A percentile compares a stretch with the other conserved stretches of the same genome.
Evolutionary conservation across 2,329 filamentous ascomycete species (phyloP).

Genomic region (Talaromyces sp.): DNA sequence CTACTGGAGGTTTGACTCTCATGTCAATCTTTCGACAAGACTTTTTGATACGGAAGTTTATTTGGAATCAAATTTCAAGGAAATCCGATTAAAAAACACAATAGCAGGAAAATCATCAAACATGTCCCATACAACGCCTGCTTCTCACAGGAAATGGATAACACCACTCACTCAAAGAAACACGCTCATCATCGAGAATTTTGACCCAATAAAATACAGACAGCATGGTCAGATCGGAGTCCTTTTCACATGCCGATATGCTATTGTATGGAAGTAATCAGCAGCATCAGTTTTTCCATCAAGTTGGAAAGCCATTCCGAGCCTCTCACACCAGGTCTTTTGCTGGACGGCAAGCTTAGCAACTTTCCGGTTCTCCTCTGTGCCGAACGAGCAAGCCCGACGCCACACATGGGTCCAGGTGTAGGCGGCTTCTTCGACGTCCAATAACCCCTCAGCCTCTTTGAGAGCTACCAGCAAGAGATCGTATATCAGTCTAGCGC

Average conservation of each 20-base stretch:
- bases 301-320: conserved; percentile 15
- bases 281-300: conserved; percentile 13
- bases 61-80: too few species aligned
- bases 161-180: too few species aligned
- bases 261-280: background rate
- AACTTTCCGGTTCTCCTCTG: conserved; percentile 15
- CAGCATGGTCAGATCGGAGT: background rate
- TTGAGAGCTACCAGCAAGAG: conserved; percentile 5
- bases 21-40: too few species aligned
- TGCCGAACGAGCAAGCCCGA: conserved; percentile 13
- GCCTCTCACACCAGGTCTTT: conserved; percentile 16
- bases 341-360: conserved; percentile 15
- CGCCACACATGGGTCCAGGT: conserved; percentile 5
- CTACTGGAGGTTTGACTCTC: too few species aligned
- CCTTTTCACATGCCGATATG: background rate
- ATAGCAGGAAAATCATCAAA: too few species aligned
- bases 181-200: too few species aligned
- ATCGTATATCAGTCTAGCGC: conserved; percentile 13
- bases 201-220: background rate
- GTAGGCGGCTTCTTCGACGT: background rate
- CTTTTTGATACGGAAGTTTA: too few species aligned
- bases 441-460: conserved; percentile 18
- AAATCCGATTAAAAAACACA: too few species aligned
- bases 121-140: too few species aligned
- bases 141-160: too few species aligned